Base-by-base conservation (phyloP, 2,329 filamentous ascomycete genomes). In the Fusarium sp. region DNA sequence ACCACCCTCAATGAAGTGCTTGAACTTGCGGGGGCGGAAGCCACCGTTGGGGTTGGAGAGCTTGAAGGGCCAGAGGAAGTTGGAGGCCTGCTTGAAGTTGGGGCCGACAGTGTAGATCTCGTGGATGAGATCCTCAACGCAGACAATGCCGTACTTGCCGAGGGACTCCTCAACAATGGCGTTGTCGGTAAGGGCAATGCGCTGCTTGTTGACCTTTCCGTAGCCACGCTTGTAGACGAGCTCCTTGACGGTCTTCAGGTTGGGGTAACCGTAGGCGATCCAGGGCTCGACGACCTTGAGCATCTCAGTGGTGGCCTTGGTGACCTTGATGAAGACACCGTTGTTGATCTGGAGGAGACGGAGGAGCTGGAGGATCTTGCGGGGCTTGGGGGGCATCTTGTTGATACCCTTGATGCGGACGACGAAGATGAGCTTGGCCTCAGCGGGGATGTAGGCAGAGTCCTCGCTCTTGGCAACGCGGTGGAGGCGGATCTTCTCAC, bases 401-500 rank as follows among this genome's bases (percentile, higher is more conserved):
- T 98, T 98, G 95, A 99, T 98, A 97, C 96, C 97, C 95, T 99
- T 99, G 92, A 99, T 99, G 87, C 97, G 96, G 87, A 98, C 89
- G 82, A 99, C 92, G 87, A 99, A 99, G 89, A 96, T 95, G 83
- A 99, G 90, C 89, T 98, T 98, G 85, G 94, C 88, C 92, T 99
- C 95, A 77, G 94, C 95, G 77, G 95, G 93, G 80, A 99, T 93
- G 88, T 97, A 97, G 91, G 96, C 97, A 85, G 91, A 94, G 86
- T 96, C 96, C 83, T 94, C 92, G 87, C 94, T 90, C 92, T 97
- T 97, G 87, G 95, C 94, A 78, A 95, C 88, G 81, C 97, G 96
- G 83, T 90, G 85, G 76, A 99, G 93, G 83, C 97, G 95, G 87
- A 99, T 91, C 92, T 98, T 97, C 93, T 99, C 97, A 82, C 95